Base-by-base conservation (phyloP, 2,329 filamentous ascomycete genomes). In the Fusarium coicis region DNA sequence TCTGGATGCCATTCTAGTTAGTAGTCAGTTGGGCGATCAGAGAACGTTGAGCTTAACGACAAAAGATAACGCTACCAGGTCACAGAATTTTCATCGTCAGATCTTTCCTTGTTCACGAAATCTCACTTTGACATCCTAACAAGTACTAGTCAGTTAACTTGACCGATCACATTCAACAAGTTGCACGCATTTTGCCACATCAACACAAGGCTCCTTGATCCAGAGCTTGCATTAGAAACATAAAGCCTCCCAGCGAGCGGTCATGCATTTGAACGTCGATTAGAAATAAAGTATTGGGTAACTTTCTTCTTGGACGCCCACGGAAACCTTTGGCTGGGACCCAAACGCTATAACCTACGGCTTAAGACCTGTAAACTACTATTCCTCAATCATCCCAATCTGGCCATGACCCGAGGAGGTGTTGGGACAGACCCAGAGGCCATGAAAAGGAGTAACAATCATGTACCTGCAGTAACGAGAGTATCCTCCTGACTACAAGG, bases 101-200 rank as follows among this genome's bases (percentile, higher is more conserved):
- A 53, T 21, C 34, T 21, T 37, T 39, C 30, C 43, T 50, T 39
- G 21, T 39, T 55, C 47, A 26, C 42, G 32, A 42, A 30, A 50
- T 44, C 43, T 30, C 46, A n/a, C 39, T 28, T 32, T 18, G n/a
- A 26, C 18, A 40, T 46, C 39, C 36, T 43, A 36, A 28, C 12
- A 44, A 34, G 56, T 46, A 56, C 16, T 36, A 36, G 34, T 44
- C 62, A 39, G 65, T 60, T 18, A 40, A 61, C 26, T 44, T 63
- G 66, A 74, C 56, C 50, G 47, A 59, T 74, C 69, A 74, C 50
- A 62, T 63, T 40, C 23, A 28, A 32, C 32, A 46, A 53, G 57
- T 39, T 44, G 47, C 26, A 18, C n/a, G 42, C 32, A 43, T 39
- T 23, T 39, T 40, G 23, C 54, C 47, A 63, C 55, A 50, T 21